Percentiles rank a stretch among this genome's conserved stretches.
These are phyloP conservation scores for Plectosphaerella sp. DNA, from an alignment of 2,329 filamentous ascomycete genomes.

Conservation along the genomic window DNA sequence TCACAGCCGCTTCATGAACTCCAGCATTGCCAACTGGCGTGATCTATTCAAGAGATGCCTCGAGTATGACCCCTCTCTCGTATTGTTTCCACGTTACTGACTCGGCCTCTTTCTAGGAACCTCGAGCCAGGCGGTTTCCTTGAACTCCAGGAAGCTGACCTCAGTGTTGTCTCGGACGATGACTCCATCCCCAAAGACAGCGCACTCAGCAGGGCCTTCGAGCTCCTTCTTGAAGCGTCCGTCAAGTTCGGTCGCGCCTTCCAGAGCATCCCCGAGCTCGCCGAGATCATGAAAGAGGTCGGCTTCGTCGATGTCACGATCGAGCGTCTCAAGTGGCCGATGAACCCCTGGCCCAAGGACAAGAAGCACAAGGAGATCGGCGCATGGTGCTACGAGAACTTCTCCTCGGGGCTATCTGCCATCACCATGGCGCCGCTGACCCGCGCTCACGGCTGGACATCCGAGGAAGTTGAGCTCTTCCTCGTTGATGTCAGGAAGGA, in stretches of 20 bases:
- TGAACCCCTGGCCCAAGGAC: conserved; percentile 39
- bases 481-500: conserved; percentile 24
- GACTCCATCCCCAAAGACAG: conserved; percentile 17
- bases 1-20: conserved; percentile 44
- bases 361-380: conserved; percentile 41
- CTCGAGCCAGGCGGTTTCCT: conserved; percentile 29
- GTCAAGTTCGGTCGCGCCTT: conserved; percentile 23
- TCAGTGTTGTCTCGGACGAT: conserved; percentile 28
- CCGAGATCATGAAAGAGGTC: conserved; percentile 32
- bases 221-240: conserved; percentile 19
- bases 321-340: conserved; percentile 33
- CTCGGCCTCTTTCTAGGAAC: conserved; percentile 7
- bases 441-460: conserved; percentile 22
- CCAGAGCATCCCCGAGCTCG: conserved; percentile 14
- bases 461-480: conserved; percentile 23
- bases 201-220: conserved; percentile 10
- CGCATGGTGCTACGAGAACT: conserved; percentile 23
- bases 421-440: conserved; percentile 27
- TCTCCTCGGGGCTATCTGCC: conserved; percentile 21
- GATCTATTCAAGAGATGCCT: conserved; percentile 40
- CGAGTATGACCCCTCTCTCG: conserved; percentile 14
- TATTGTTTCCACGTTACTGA: background rate
- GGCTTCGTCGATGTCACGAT: conserved; percentile 43
- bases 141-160: conserved; percentile 28
- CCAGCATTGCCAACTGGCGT: conserved; percentile 46